Conservation (phyloP, 305 asterid species). For the Rubia balearica region DNA sequence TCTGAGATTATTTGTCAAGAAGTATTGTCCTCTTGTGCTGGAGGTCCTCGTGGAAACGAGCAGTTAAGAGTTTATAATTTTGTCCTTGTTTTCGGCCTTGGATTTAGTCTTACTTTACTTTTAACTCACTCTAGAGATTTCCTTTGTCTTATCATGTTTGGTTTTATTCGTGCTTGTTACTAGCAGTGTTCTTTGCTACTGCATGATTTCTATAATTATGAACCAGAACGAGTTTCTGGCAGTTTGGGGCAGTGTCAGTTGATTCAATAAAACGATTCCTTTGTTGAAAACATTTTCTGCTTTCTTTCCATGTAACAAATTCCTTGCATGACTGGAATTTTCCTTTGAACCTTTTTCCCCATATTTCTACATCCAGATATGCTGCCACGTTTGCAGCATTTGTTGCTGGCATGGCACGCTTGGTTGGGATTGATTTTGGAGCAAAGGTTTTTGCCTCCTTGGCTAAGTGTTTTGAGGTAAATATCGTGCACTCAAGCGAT, state of each 20-base stretch:
- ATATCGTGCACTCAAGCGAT: slow-evolving; percentile 15
- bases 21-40: slow-evolving; percentile 69
- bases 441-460: slow-evolving; percentile 79
- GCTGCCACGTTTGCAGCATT: slow-evolving; percentile 88
- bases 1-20: slow-evolving; percentile 58
- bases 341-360: neutral
- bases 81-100: neutral
- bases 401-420: slow-evolving; percentile 88
- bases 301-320: neutral
- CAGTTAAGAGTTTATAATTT: slow-evolving; percentile 47
- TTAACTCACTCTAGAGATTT: too few relatives aligned
- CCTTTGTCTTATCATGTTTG: neutral
- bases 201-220: neutral
- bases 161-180: neutral
- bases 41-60: slow-evolving; percentile 89
- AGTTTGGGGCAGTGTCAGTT: neutral
- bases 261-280: neutral
- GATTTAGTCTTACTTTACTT: neutral
- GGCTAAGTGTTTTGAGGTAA: slow-evolving; percentile 81
- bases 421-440: slow-evolving; percentile 86
- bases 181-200: neutral
- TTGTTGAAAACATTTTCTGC: neutral
- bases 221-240: neutral
- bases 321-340: slow-evolving; percentile 5
- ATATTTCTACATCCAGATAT: slow-evolving; percentile 45